Base-by-base conservation (phyloP, 257 asterid species). In the Cinchona pubescens region DNA sequence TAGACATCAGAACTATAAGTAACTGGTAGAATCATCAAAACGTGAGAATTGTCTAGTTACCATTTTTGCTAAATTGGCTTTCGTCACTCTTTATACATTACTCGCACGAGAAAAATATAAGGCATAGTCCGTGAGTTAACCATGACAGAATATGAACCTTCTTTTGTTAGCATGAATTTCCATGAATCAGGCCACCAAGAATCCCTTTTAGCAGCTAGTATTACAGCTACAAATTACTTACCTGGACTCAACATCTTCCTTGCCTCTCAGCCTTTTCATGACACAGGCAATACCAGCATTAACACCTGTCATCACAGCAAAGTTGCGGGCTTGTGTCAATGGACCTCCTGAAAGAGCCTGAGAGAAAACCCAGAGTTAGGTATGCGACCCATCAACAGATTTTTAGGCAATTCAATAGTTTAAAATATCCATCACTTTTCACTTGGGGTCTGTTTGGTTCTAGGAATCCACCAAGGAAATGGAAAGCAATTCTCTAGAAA, bases 261-360 rank as follows among this genome's bases (percentile, higher is more conserved):
- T 93, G 86, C 98, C 98, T 84, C 97, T 89, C 67, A 93, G 34
- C 81, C 97, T 89, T 83, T 82, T 93, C 98, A 93, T 76, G 79
- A 90, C 96, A 75, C 93, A 91, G 38, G 97, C 84, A 74, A 93
- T 93, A 72, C 98, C 98, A 53, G 98, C 97, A 86, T 91, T 90
- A 53, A 83, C 93, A 76, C 98, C 97, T 0, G 96, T 90, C 97
- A 93, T 91, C 45, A 93, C 98, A 73, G 97, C 98, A 76, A 93
- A 93, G 79, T 91, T 93, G 62, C 97, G 97, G 14, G 96, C 98
- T 79, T 93, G 98, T 49, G 90, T 34, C 84, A 90, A 78, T 12
- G 98, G 96, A 68, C 98, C 98, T 74, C 96, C 98, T 29, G 97
- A 85, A 58, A 93, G 88, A 76, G 97, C 97, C 97, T 91, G 83